Percentiles rank a stretch among this genome's conserved stretches.
Conservation (phyloP, 2,329 filamentous ascomycete genomes). For the Aspergillaceae sp. region DNA sequence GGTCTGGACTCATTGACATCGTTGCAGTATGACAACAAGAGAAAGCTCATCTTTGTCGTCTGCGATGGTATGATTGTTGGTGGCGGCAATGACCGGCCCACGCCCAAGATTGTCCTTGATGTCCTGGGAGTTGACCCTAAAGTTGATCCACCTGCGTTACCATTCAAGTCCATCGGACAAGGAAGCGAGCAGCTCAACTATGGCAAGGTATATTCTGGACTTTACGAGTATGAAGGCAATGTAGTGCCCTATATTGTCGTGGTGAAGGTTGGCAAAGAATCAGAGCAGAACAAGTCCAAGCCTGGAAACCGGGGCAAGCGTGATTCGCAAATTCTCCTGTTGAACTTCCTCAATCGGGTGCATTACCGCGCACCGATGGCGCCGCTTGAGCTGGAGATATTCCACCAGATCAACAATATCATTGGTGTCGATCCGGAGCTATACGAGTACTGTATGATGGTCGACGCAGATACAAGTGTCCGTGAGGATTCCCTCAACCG, state of each 20-base stretch:
- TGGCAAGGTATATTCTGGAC: conserved; percentile 93
- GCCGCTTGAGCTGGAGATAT: conserved; percentile 93
- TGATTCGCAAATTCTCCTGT: conserved; percentile 89
- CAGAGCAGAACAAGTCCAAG: conserved; percentile 81
- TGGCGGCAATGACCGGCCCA: conserved; percentile 90
- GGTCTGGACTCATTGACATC: conserved; percentile 90
- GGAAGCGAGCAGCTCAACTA: conserved; percentile 94
- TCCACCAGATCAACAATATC: conserved; percentile 98
- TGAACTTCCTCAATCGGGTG: conserved; percentile 97
- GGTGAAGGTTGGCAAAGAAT: conserved; percentile 95
- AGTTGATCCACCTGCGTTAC: conserved; percentile 84
- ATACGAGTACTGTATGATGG: conserved; percentile 95
- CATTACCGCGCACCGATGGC: conserved; percentile 92
- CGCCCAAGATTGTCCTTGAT: conserved; percentile 93
- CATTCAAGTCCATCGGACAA: conserved; percentile 85
- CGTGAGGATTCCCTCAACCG: conserved; percentile 86
- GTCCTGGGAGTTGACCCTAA: conserved; percentile 96
- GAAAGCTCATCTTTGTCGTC: conserved; percentile 91
- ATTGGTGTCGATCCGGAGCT: conserved; percentile 96
- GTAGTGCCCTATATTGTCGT: conserved; percentile 94
- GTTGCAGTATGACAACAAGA: conserved; percentile 94
- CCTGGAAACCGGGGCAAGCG: conserved; percentile 97
- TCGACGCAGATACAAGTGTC: conserved; percentile 94
- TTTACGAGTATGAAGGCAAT: conserved; percentile 96
- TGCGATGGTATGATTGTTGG: conserved; percentile 97